Base-by-base conservation (phyloP, 257 asterid genomes). In the Solanum habrochaites region DNA sequence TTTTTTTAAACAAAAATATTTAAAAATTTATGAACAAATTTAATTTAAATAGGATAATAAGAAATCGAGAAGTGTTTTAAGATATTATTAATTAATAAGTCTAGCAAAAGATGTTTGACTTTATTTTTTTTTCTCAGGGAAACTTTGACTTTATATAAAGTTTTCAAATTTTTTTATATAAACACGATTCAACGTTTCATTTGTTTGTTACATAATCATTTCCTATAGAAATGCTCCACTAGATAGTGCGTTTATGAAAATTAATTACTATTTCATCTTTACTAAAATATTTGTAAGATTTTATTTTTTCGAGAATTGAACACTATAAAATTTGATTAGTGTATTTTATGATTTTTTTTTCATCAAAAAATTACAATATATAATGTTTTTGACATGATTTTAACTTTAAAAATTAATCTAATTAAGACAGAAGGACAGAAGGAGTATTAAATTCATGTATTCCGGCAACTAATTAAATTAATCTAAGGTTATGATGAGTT, bases 301-400 rank as follows among this genome's bases (percentile, higher is more conserved):
- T 66, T 15, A 66, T 3, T 2, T 66, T 25, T 49, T 16, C 3
- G 4, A 67, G 2, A 66, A 11, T 11, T 27, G 14, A 12, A 13
- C 1, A 27, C 14, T 27, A 13, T 67, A 3, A 12, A 27, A 3
- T 67, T 13, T 67, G 5, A 67, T 13, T 5, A 66, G 5, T 66
- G 20, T 66, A 66, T 66, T 66, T 66, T 66, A 66, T 25, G 1
- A 6, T 2, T 6, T 66, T 66, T 66, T 25, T 64, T 66, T 27
- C 1, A 13, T 1, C 11, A 27, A 25, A 66, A 9, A 25, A 9
- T 8, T 1, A 0, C 25, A 60, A 21, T 1, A 3, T 0, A 58
- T 21, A 58, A 0, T 8, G 0, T 58, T 58, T 58, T 58, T 21
- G 0, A 1, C 4, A 60, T 4, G 9, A 0, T 9, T 60, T 21